phyloP scores from a whole-genome alignment of 495 filamentous ascomycete species.

The Opeltia flavorubescens region DNA sequence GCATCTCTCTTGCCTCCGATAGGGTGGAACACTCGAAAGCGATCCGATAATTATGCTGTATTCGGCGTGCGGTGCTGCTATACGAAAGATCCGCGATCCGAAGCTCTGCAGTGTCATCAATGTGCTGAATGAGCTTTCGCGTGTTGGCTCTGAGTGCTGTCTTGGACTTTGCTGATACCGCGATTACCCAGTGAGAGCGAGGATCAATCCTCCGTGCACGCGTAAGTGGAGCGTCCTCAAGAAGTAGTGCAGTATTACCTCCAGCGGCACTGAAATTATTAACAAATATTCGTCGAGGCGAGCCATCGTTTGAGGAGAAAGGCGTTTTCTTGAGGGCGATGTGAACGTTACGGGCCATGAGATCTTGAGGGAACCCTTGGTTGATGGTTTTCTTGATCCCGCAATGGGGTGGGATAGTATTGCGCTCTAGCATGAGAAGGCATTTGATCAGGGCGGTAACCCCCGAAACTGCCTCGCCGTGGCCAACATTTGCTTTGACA shows the following conservation, averaged over 20 bases:
- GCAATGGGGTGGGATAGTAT: slow-evolving; percentile 23
- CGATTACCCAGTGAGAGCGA: slow-evolving; percentile 26
- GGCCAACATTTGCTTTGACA: slow-evolving; percentile 45
- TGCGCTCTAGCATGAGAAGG: slow-evolving; percentile 21
- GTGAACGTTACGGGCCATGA: slow-evolving; percentile 18
- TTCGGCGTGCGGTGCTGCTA: slow-evolving; percentile 64
- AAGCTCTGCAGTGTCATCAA: slow-evolving; percentile 32
- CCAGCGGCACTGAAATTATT: slow-evolving; percentile 25
- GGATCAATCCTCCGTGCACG: background rate
- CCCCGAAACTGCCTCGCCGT: slow-evolving; percentile 26
- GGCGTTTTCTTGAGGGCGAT: slow-evolving; percentile 6
- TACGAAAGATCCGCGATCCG: slow-evolving; percentile 49
- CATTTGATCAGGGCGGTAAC: slow-evolving; percentile 22
- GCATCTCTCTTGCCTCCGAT: background rate
- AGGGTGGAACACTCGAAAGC: slow-evolving; percentile 34
- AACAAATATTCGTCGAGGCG: too few species aligned
- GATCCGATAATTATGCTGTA: slow-evolving; percentile 61
- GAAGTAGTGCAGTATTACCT: slow-evolving; percentile 19
- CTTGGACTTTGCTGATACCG: slow-evolving; percentile 38
- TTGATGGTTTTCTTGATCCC: slow-evolving; percentile 34
- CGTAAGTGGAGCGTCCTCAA: slow-evolving; percentile 19
- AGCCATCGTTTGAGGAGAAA: too few species aligned
- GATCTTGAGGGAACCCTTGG: slow-evolving; percentile 14
- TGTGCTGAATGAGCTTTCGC: slow-evolving; percentile 32
- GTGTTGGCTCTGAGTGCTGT: slow-evolving; percentile 41